Percentiles rank a stretch among this genome's conserved stretches.
Evolutionary conservation across 169 alveolate genomes (phyloP).

Genomic region (Plasmodium relictum): DNA sequence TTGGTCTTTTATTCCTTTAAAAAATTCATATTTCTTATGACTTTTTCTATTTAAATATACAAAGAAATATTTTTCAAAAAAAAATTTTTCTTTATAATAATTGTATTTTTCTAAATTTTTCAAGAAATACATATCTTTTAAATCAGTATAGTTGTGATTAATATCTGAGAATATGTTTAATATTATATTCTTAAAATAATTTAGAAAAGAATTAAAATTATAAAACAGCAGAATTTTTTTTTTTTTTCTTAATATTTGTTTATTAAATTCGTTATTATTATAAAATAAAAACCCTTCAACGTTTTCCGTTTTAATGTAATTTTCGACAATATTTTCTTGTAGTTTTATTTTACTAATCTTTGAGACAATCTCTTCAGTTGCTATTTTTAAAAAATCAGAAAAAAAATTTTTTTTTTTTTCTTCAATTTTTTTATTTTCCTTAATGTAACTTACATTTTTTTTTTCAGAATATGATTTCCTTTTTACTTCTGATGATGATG

Average conservation of each 20-base stretch:
- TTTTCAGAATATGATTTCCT: conserved; percentile 11
- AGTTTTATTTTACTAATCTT: conserved; percentile 71
- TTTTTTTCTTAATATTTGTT: conserved; percentile 55
- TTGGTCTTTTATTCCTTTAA: conserved; percentile 1
- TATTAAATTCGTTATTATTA: conserved; percentile 43
- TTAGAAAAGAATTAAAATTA: conserved; percentile 40
- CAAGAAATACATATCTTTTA: conserved; percentile 33
- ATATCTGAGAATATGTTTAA: conserved; percentile 36
- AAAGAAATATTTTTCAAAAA: neutral
- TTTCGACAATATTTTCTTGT: conserved; percentile 54
- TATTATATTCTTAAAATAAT: conserved; percentile 28
- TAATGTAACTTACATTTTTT: neutral
- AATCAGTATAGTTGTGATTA: conserved; percentile 48
- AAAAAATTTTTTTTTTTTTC: conserved; percentile 42
- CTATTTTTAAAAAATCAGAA: conserved; percentile 59
- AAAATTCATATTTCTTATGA: conserved; percentile 23
- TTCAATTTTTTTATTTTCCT: conserved; percentile 9
- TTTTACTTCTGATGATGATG: neutral
- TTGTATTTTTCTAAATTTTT: conserved; percentile 20
- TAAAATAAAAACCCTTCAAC: conserved; percentile 67
- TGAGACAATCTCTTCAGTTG: conserved; percentile 68
- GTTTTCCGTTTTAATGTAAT: conserved; percentile 29
- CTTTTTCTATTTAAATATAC: neutral
- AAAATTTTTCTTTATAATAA: conserved; percentile 19
- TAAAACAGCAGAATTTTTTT: conserved; percentile 18